Percentiles rank a stretch among this genome's conserved stretches.
Evolutionary conservation across 2,329 filamentous ascomycete species (phyloP).

Genomic region (Alternaria infectoria): DNA sequence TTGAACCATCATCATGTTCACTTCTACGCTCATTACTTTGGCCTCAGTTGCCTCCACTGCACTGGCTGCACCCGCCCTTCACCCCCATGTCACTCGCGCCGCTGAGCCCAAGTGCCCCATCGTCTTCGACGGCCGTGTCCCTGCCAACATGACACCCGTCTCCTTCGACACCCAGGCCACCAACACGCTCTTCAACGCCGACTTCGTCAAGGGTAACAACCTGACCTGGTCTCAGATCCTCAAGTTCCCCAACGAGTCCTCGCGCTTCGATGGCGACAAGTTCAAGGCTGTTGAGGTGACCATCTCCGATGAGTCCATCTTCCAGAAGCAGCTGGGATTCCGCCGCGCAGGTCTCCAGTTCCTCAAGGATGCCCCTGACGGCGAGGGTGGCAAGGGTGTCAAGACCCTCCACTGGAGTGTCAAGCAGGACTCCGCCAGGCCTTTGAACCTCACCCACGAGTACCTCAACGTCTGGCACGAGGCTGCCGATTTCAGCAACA

Average conservation of each 20-base stretch:
- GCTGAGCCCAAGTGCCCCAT: conserved; percentile 42
- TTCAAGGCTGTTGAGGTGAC: conserved; percentile 61
- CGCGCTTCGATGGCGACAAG: conserved; percentile 55
- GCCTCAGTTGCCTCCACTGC: conserved; percentile 29
- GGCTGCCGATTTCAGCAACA: conserved; percentile 48
- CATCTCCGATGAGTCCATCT: conserved; percentile 66
- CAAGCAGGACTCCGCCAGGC: conserved; percentile 58
- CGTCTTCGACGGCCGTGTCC: conserved; percentile 47
- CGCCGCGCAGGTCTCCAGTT: conserved; percentile 64
- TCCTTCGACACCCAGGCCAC: conserved; percentile 42
- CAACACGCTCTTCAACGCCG: conserved; percentile 57
- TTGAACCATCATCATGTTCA: conserved; percentile 29
- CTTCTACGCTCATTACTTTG: conserved; percentile 24
- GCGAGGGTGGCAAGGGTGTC: conserved; percentile 60
- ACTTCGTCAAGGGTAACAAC: conserved; percentile 60
- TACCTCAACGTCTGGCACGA: conserved; percentile 59
- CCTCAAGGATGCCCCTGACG: conserved; percentile 59
- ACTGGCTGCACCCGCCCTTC: conserved; percentile 31
- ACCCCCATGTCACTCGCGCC: background rate
- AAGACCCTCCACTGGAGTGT: conserved; percentile 69
- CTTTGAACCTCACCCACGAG: conserved; percentile 66
- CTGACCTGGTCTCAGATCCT: conserved; percentile 60
- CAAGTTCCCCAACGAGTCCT: conserved; percentile 54
- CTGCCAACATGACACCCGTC: conserved; percentile 29
- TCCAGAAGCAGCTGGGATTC: conserved; percentile 65